phyloP scores from a whole-genome alignment of 768 basidiomycete genomes.

The Strobilomyces confusus region DNA sequence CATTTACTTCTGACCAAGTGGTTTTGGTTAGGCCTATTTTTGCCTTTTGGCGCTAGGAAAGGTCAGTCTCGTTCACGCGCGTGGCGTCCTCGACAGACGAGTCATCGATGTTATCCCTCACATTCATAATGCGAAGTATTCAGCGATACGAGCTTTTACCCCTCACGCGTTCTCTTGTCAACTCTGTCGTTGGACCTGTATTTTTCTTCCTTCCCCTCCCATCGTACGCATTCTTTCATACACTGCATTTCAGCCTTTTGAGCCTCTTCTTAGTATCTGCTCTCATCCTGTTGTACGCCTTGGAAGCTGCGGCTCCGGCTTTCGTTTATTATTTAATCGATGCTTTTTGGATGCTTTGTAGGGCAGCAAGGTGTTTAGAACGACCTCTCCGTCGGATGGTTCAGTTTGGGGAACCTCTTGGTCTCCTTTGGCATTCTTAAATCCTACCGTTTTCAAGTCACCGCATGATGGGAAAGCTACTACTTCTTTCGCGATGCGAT shows the following conservation, averaged over 20 bases:
- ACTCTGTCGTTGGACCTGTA: constrained; percentile 47
- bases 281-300: constrained; percentile 64
- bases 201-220: constrained; percentile 48
- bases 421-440: constrained; percentile 52
- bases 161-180: constrained; percentile 47
- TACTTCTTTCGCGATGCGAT: constrained; percentile 49
- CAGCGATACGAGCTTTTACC: constrained; percentile 60
- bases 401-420: constrained; percentile 64
- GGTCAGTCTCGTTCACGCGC: constrained; percentile 1
- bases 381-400: constrained; percentile 61
- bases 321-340: constrained; percentile 64
- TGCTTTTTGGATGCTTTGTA: constrained; percentile 68
- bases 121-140: constrained; percentile 60
- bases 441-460: neutral
- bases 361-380: constrained; percentile 55
- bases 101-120: constrained; percentile 74
- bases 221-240: constrained; percentile 57
- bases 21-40: constrained; percentile 43
- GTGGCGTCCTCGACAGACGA: constrained; percentile 20
- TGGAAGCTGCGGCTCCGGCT: constrained; percentile 50
- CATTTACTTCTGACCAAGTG: constrained; percentile 22
- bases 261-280: constrained; percentile 55
- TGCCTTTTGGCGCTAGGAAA: constrained; percentile 49
- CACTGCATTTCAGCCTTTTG: constrained; percentile 45
- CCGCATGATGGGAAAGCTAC: constrained; percentile 31